Conservation (phyloP, 2,329 filamentous ascomycete species). For the Tolypocladium guangdongense region DNA sequence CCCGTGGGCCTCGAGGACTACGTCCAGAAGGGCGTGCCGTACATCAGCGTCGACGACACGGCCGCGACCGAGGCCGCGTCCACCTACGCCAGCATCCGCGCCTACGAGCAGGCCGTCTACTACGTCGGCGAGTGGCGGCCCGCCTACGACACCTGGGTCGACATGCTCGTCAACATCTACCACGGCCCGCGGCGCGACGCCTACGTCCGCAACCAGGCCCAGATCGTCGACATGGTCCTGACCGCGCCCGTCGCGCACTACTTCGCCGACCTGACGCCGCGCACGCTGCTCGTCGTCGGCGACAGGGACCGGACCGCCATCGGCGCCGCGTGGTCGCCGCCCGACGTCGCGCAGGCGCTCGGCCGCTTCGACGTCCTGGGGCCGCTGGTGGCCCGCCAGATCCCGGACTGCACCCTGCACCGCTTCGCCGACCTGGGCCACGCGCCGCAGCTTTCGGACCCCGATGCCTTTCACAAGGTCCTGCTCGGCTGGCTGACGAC, state of each 20-base stretch:
- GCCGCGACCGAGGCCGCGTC: conserved; percentile 26
- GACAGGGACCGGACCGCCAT: conserved; percentile 43
- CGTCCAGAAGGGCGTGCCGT: conserved; percentile 36
- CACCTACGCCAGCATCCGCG: conserved; percentile 31
- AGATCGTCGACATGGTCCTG: conserved; percentile 43
- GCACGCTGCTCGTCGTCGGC: conserved; percentile 38
- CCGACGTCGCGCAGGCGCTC: conserved; percentile 29
- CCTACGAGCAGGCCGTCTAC: conserved; percentile 36
- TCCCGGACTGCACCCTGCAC: conserved; percentile 32
- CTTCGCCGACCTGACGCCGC: conserved; percentile 31
- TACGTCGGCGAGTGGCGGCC: conserved; percentile 36
- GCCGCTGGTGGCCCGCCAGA: conserved; percentile 28
- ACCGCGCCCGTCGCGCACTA: conserved; percentile 40
- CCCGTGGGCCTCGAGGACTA: conserved; percentile 46
- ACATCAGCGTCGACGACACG: conserved; percentile 28
- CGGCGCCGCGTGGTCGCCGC: conserved; percentile 38
- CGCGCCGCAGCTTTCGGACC: conserved; percentile 41
- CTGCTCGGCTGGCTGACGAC: conserved; percentile 31
- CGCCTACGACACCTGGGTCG: conserved; percentile 42
- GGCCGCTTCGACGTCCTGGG: conserved; percentile 40
- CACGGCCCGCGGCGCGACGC: conserved; percentile 27
- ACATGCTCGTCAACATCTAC: conserved; percentile 43
- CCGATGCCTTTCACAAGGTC: conserved; percentile 32
- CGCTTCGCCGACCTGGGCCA: conserved; percentile 39
- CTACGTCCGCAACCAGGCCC: conserved; percentile 37